phyloP scores from a whole-genome alignment of 495 filamentous ascomycete genomes.

The Jackrogersella multiformis region DNA sequence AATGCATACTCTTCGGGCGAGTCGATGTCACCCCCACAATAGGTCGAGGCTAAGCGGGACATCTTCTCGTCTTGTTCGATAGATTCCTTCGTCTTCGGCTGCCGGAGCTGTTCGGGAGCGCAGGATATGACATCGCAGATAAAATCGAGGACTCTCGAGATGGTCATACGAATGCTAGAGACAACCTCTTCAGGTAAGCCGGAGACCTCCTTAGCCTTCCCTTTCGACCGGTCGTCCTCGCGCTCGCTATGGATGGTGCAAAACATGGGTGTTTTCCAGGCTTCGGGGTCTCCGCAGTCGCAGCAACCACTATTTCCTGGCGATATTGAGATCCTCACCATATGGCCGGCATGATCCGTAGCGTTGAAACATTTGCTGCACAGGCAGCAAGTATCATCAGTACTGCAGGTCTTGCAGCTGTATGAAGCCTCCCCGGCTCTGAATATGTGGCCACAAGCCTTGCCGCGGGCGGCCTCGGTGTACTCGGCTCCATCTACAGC shows the following conservation, averaged over 20 bases:
- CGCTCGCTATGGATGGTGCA: conserved; percentile 90
- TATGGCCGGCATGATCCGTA: conserved; percentile 93
- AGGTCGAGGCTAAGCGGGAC: conserved; percentile 77
- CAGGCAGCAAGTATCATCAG: conserved; percentile 85
- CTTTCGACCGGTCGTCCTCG: conserved; percentile 63
- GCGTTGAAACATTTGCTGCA: conserved; percentile 93
- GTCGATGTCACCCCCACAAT: conserved; percentile 71
- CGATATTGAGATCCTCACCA: conserved; percentile 84
- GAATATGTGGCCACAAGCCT: conserved; percentile 98
- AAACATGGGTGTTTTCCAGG: conserved; percentile 86
- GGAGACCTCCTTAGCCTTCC: conserved; percentile 68
- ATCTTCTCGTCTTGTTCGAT: conserved; percentile 82
- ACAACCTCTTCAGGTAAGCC: conserved; percentile 76
- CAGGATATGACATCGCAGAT: conserved; percentile 97
- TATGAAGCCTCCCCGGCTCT: conserved; percentile 91
- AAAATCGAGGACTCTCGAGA: conserved; percentile 87
- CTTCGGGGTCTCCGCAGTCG: conserved; percentile 94
- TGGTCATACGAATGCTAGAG: conserved; percentile 79
- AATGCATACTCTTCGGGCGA: conserved; percentile 77
- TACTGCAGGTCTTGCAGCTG: conserved; percentile 88
- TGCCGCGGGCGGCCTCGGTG: conserved; percentile 88
- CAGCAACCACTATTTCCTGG: conserved; percentile 94
- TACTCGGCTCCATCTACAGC: conserved; percentile 94
- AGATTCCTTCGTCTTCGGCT: conserved; percentile 80
- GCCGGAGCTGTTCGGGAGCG: conserved; percentile 91